A percentile compares a stretch with the other conserved stretches of the same genome.
These are phyloP conservation scores for Blastobotrys robertii DNA, from an alignment of 805 yeast genomes.

Conservation along the genomic window DNA sequence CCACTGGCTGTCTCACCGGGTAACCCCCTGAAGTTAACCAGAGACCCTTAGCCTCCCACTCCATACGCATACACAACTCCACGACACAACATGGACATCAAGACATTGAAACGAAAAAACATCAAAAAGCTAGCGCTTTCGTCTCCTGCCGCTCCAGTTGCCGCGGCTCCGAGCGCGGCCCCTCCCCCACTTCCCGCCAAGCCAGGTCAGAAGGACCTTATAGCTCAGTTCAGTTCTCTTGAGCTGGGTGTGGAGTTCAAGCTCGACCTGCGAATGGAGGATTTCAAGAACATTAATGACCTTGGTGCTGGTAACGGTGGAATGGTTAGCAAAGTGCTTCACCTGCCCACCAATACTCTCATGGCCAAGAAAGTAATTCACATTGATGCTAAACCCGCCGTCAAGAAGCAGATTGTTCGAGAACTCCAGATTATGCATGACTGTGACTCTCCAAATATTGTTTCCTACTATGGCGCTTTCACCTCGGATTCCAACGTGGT, in stretches of 20 bases:
- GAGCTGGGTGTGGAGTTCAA: slow-evolving; percentile 48
- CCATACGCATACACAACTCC: not conserved
- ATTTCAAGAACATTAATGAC: slow-evolving; percentile 62
- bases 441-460: slow-evolving; percentile 70
- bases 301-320: slow-evolving; percentile 95
- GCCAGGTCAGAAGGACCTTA: not conserved
- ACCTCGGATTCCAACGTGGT: slow-evolving; percentile 62
- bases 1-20: no score
- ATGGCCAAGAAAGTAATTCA: slow-evolving; percentile 89
- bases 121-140: slow-evolving; percentile 44
- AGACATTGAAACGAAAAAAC: slow-evolving; percentile 47
- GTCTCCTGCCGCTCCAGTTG: not conserved
- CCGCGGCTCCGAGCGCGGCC: not conserved
- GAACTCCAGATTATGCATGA: slow-evolving; percentile 88
- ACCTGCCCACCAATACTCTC: slow-evolving; percentile 74
- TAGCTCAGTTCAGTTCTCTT: slow-evolving; percentile 24
- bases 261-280: slow-evolving; percentile 47
- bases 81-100: slow-evolving; percentile 11
- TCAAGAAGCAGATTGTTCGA: slow-evolving; percentile 74
- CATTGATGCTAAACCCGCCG: slow-evolving; percentile 68
- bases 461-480: slow-evolving; percentile 87
- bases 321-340: slow-evolving; percentile 77
- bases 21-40: no score
- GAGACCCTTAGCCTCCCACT: not conserved
- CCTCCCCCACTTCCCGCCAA: not conserved